Evolutionary conservation across 768 basidiomycete species (phyloP).

Genomic region (Trametes sanguinea): DNA sequence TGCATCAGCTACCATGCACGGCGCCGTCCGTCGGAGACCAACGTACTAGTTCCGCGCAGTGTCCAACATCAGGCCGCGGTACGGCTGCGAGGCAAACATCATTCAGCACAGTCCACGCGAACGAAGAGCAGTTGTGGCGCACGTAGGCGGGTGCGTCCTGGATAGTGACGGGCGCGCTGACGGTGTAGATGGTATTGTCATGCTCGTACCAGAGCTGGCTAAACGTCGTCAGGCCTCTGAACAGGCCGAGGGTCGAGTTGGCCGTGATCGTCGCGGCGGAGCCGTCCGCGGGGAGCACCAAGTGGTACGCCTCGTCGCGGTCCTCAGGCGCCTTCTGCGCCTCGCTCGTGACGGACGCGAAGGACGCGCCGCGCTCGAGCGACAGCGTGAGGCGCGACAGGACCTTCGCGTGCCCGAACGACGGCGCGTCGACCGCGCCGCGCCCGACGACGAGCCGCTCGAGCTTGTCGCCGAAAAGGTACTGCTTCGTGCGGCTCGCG

Average conservation of each 20-base stretch:
- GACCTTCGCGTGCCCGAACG: conserved; percentile 41
- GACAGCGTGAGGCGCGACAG: conserved; percentile 48
- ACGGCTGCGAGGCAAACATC: conserved; percentile 46
- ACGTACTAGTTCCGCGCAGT: conserved; percentile 75
- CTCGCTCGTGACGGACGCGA: conserved; percentile 52
- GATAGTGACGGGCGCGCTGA: conserved; percentile 59
- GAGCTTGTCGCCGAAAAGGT: conserved; percentile 55
- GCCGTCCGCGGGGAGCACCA: conserved; percentile 57
- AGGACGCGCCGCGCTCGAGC: conserved; percentile 34
- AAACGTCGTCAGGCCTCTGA: conserved; percentile 79
- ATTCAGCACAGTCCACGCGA: too few relatives aligned
- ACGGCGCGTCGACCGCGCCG: conserved; percentile 47
- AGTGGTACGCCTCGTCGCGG: conserved; percentile 61
- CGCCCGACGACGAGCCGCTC: conserved; percentile 61
- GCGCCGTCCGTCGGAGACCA: background rate
- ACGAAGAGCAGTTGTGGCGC: conserved; percentile 28
- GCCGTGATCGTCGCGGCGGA: conserved; percentile 56
- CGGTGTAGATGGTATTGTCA: conserved; percentile 49
- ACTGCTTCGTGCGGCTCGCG: conserved; percentile 46
- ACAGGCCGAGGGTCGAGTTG: conserved; percentile 65
- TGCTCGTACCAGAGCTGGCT: conserved; percentile 61
- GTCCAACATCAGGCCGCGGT: conserved; percentile 80
- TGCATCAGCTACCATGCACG: background rate
- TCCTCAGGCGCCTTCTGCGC: conserved; percentile 50
- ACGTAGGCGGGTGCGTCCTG: conserved; percentile 68